Conservation (phyloP, 2,329 filamentous ascomycete species). For the Alternaria postmessia region DNA sequence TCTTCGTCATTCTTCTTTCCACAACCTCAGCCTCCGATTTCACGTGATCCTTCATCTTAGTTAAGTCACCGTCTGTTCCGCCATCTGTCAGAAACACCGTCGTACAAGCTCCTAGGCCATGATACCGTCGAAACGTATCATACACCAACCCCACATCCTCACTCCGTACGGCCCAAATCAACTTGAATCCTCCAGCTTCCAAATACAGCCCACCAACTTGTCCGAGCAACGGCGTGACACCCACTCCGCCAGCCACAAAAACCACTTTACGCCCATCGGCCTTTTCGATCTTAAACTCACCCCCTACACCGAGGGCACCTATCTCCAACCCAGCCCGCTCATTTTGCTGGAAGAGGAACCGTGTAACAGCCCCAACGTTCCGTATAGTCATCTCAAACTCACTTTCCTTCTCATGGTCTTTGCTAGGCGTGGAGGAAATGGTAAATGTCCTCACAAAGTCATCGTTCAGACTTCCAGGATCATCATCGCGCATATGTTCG, state of each 20-base stretch:
- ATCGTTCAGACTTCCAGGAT: slow-evolving; percentile 82
- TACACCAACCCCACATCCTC: slow-evolving; percentile 70
- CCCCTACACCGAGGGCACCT: slow-evolving; percentile 76
- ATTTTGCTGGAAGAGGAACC: slow-evolving; percentile 68
- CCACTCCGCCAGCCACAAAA: slow-evolving; percentile 81
- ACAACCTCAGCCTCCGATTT: slow-evolving; percentile 48
- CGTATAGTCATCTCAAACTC: slow-evolving; percentile 77
- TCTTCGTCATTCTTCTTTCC: slow-evolving; percentile 56
- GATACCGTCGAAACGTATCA: slow-evolving; percentile 64
- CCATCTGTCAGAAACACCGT: slow-evolving; percentile 71
- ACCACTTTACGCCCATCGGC: slow-evolving; percentile 51
- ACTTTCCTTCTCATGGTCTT: slow-evolving; percentile 29
- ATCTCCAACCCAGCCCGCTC: slow-evolving; percentile 65
- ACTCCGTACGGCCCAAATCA: slow-evolving; percentile 73
- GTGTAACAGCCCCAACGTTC: slow-evolving; percentile 73
- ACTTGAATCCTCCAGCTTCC: slow-evolving; percentile 50
- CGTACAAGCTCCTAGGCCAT: slow-evolving; percentile 61
- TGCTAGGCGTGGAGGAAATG: slow-evolving; percentile 67
- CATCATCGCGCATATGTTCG: slow-evolving; percentile 82
- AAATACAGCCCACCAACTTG: slow-evolving; percentile 59
- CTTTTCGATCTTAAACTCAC: slow-evolving; percentile 62
- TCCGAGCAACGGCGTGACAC: slow-evolving; percentile 81
- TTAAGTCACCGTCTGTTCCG: slow-evolving; percentile 25
- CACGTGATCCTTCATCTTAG: slow-evolving; percentile 41
- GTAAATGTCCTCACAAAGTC: slow-evolving; percentile 87